Evolutionary conservation across 805 yeast species (phyloP), one percentile per base, ranked within the genome.

Genomic region (Pichia nakasei): DNA sequence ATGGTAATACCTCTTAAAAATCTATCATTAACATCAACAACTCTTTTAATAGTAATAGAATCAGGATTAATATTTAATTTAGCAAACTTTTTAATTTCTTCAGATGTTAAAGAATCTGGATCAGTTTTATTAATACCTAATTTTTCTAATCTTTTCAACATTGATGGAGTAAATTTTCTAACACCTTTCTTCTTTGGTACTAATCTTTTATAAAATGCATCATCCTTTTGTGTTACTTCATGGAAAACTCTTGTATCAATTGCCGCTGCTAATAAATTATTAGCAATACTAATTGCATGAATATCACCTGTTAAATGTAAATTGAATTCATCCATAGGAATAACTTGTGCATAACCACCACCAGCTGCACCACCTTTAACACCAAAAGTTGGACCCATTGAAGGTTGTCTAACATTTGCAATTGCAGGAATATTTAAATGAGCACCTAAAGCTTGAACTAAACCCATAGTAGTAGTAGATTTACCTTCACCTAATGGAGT

Each of bases 321-420:
- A 68, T 83, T 83, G 69, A 83, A 83, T 59, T 83, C 93, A 63
- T 83, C 91, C 93, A 83, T 83, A 50, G 93, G 93, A 60, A 83
- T 82, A 27, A 83, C 93, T 64, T 83, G 91, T 24, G 93, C 80
- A 59, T 82, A 83, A 48, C 93, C 93, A 63, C 93, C 91, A 61
- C 93, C 93, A 8, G 93, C 93, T 53, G 93, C 93, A 66, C 93
- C 93, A 65, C 93, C 93, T 63, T 83, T 83, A 53, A 83, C 82
- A 67, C 93, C 93, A 57, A 83, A 83, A 18, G 93, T 83, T 51
- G 93, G 93, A 44, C 93, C 93, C 89, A 83, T 82, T 9, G 88
- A 80, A 22, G 93, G 93, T 61, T 83, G 93, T 70, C 93, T 76
- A 42, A 83, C 93, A 59, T 82, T 83, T 51, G 91, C 93, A 58